Conservation (phyloP, 1,139 yeast species). For the Candida frijolesensis region DNA sequence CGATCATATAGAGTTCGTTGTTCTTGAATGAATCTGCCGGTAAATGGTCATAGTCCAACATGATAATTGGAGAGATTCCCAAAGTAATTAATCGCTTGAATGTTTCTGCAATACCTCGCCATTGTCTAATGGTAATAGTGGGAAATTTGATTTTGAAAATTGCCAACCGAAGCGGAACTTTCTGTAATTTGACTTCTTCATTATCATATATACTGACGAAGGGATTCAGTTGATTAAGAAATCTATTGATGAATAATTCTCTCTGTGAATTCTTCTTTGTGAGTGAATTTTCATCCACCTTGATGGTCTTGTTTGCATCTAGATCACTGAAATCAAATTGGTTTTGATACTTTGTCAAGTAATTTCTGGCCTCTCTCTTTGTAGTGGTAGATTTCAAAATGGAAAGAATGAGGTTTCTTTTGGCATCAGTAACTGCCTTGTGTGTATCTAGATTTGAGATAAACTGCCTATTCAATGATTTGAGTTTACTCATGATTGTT, state of each 20-base stretch:
- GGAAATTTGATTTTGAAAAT: conserved; percentile 49
- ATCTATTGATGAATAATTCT: conserved; percentile 42
- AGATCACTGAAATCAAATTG: conserved; percentile 34
- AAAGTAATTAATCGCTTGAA: conserved; percentile 49
- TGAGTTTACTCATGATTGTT: conserved; percentile 33
- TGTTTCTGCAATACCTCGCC: conserved; percentile 52
- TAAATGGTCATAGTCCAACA: conserved; percentile 39
- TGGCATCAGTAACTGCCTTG: conserved; percentile 36
- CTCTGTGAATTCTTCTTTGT: conserved; percentile 35
- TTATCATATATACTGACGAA: conserved; percentile 35
- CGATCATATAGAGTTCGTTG: conserved; percentile 34
- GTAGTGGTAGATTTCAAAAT: conserved; percentile 76
- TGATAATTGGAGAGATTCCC: conserved; percentile 45
- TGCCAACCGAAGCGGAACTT: conserved; percentile 53
- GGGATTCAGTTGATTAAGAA: conserved; percentile 37
- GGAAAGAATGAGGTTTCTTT: conserved; percentile 61
- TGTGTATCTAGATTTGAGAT: conserved; percentile 43
- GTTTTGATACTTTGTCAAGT: conserved; percentile 59
- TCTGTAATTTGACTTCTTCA: conserved; percentile 28
- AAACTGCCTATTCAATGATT: conserved; percentile 32
- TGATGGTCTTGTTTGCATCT: conserved; percentile 13
- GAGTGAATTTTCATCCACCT: conserved; percentile 15
- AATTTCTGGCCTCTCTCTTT: conserved; percentile 71
- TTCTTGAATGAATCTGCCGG: conserved; percentile 30
- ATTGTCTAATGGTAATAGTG: conserved; percentile 29